Evolutionary conservation across 2,329 filamentous ascomycete genomes (phyloP), one percentile per base, ranked within the genome.

Genomic region (Hypomyces rosellus): DNA sequence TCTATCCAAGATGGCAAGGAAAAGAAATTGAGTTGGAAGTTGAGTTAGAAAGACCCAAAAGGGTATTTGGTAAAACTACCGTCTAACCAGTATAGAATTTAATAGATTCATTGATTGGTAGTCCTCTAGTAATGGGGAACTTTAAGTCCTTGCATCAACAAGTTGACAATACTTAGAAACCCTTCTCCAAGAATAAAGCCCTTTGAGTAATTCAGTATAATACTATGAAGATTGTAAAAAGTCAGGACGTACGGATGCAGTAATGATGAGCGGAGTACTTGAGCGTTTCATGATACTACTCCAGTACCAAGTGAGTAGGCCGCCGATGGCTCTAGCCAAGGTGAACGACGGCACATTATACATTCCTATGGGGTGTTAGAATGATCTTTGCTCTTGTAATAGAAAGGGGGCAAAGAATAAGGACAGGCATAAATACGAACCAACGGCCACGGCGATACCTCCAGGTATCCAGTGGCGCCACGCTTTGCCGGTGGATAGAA

Each of bases 311-410:
- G 82, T 84, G 25, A 79, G 59, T 7, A 82, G 44, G 0, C 93
- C 93, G 3, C 93, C 93, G 9, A 89, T 81, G 0, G 89, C 88
- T 54, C 93, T 76, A 1, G 93, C 91, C 36, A 99, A 74, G 0
- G 93, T 99, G 64, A 99, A 99, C 0, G 89, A 95, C 0, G 93
- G 93, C 1, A 92, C 89, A 61, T 97, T 99, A 70, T 97, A 99
- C 83, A 99, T 99, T 93, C 25, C 86, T 85, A 59, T 15, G 30
- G 2, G 34, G 48, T 34, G 12, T 22, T n/a, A 51, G 6, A 43
- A 6, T 30, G 25, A 11, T 30, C 2, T 8, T 8, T 8, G 8
- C 25, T 30, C 25, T 11, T 8, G 25, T 30, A 11, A 11, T 30
- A 2, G 25, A 30, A 30, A 30, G 9, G 9, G 25, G 25, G 9